Conservation (phyloP, 2,329 filamentous ascomycete species). For the Claviceps quebecensis region DNA sequence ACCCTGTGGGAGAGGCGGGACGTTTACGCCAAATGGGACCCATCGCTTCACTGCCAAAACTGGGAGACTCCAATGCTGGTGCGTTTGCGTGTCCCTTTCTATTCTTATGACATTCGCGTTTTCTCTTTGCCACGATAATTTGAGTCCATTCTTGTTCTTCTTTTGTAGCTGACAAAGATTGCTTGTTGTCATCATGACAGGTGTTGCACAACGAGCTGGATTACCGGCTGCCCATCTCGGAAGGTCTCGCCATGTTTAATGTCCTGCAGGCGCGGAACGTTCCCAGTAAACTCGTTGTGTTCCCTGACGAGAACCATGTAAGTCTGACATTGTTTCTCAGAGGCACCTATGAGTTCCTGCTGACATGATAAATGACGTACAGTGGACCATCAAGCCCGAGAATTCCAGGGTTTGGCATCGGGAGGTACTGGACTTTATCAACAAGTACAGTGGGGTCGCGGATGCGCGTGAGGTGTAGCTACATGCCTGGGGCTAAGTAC, state of each 20-base stretch:
- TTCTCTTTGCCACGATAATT: neutral
- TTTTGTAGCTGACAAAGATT: neutral
- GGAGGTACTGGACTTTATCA: conserved; percentile 69
- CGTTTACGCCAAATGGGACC: conserved; percentile 57
- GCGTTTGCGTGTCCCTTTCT: conserved; percentile 1
- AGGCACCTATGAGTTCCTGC: neutral
- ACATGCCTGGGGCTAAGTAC: neutral
- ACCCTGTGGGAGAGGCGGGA: conserved; percentile 47
- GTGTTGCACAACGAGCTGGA: conserved; percentile 80
- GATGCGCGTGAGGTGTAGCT: conserved; percentile 4
- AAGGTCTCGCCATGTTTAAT: conserved; percentile 77
- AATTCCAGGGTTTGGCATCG: conserved; percentile 85
- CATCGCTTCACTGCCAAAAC: conserved; percentile 45
- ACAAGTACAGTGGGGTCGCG: conserved; percentile 40
- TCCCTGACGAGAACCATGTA: conserved; percentile 58
- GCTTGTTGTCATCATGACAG: conserved; percentile 9
- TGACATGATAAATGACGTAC: conserved; percentile 1
- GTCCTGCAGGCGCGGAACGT: conserved; percentile 63
- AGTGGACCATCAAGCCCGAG: conserved; percentile 82
- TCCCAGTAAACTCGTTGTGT: conserved; percentile 65
- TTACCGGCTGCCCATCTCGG: conserved; percentile 73
- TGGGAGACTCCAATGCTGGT: conserved; percentile 83
- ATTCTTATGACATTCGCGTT: neutral
- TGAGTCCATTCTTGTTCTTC: neutral
- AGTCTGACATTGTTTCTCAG: conserved; percentile 8